Evolutionary conservation across 345 rosid genomes (phyloP).

Genomic region (Populus ilicifolia): DNA sequence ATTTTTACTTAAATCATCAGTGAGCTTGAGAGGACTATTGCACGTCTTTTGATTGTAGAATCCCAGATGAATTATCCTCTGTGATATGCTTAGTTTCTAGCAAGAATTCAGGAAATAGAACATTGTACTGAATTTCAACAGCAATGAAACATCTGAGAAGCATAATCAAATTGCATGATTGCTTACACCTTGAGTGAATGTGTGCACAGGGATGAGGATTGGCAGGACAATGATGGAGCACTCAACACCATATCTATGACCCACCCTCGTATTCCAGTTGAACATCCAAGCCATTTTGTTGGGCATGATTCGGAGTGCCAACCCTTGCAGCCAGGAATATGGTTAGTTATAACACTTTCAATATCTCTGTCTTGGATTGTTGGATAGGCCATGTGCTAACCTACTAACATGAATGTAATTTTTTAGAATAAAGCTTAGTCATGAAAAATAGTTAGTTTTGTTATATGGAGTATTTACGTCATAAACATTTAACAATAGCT

Average conservation of each 20-base stretch:
- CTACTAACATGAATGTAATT: background rate
- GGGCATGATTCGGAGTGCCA: constrained; percentile 57
- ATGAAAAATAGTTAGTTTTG: background rate
- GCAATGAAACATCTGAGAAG: background rate
- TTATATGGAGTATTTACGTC: background rate
- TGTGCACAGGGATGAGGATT: constrained; percentile 78
- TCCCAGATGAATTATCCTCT: background rate
- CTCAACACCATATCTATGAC: constrained; percentile 92
- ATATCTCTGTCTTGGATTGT: background rate
- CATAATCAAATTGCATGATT: background rate
- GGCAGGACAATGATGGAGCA: constrained; percentile 97
- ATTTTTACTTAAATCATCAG: background rate
- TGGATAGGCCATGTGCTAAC: background rate
- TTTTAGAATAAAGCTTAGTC: background rate
- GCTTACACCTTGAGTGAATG: background rate
- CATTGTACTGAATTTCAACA: background rate
- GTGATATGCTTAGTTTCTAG: background rate
- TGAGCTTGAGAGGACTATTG: background rate
- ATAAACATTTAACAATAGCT: background rate
- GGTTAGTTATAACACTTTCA: constrained; percentile 47
- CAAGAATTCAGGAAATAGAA: background rate
- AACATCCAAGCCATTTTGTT: constrained; percentile 56
- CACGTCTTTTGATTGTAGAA: background rate
- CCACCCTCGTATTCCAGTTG: constrained; percentile 75
- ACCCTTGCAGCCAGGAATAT: constrained; percentile 73